Evolutionary conservation across 2,329 filamentous ascomycete genomes (phyloP).

Genomic region (Fusarium lyarnte): DNA sequence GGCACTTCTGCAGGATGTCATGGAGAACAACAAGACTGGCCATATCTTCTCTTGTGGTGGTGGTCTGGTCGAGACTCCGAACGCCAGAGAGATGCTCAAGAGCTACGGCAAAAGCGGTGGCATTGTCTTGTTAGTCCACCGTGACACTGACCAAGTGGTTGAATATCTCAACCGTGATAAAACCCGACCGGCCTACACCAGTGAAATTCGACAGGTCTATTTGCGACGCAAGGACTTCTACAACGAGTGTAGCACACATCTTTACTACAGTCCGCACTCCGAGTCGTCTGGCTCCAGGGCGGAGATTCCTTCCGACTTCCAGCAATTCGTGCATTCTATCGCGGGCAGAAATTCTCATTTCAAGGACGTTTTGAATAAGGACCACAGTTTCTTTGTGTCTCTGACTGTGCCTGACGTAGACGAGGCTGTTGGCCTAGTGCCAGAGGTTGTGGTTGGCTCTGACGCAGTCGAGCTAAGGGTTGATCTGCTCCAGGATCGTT

Average conservation of each 20-base stretch:
- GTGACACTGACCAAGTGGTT: conserved; percentile 88
- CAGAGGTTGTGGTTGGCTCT: conserved; percentile 80
- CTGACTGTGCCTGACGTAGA: conserved; percentile 82
- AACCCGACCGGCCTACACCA: conserved; percentile 89
- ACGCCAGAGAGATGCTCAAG: conserved; percentile 78
- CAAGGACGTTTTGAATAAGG: conserved; percentile 57
- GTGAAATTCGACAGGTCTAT: conserved; percentile 93
- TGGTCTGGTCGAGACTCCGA: conserved; percentile 87
- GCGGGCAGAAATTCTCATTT: conserved; percentile 59
- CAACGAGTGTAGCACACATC: conserved; percentile 90
- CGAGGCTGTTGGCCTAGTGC: conserved; percentile 70
- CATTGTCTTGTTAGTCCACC: conserved; percentile 85
- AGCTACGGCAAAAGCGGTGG: conserved; percentile 81
- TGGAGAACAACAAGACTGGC: conserved; percentile 77
- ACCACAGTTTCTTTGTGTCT: conserved; percentile 91
- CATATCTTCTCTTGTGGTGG: conserved; percentile 94
- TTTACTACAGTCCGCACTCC: conserved; percentile 84
- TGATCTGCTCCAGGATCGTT: conserved; percentile 82
- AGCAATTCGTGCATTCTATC: conserved; percentile 52
- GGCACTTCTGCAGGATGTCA: conserved; percentile 74
- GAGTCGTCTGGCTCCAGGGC: conserved; percentile 40
- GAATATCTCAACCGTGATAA: conserved; percentile 90
- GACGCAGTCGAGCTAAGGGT: conserved; percentile 96
- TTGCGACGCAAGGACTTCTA: conserved; percentile 89
- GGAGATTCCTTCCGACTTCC: conserved; percentile 49